These are phyloP conservation scores for Cairneyella variabilis DNA, from an alignment of 495 filamentous ascomycete species.

Conservation along the genomic window DNA sequence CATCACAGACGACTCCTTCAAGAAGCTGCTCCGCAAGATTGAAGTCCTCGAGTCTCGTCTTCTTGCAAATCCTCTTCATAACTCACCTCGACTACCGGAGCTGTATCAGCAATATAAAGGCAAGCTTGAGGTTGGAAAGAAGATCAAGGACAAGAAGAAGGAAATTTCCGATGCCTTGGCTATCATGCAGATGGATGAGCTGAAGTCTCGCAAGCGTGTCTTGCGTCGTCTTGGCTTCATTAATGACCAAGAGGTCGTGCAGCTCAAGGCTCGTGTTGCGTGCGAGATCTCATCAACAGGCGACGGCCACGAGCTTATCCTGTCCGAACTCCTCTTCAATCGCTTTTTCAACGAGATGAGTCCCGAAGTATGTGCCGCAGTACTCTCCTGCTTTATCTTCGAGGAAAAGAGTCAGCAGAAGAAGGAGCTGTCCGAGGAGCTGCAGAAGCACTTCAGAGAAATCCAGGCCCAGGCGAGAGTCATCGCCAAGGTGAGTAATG, in stretches of 20 bases:
- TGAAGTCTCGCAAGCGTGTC: slow-evolving; percentile 95
- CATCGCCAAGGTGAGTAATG: slow-evolving; percentile 87
- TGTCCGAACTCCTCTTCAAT: slow-evolving; percentile 92
- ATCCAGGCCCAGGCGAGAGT: slow-evolving; percentile 79
- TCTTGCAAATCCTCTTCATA: slow-evolving; percentile 83
- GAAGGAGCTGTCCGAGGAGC: slow-evolving; percentile 69
- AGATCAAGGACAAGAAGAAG: slow-evolving; percentile 86
- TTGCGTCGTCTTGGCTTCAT: slow-evolving; percentile 93
- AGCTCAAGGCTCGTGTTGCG: slow-evolving; percentile 92
- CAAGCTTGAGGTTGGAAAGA: slow-evolving; percentile 69
- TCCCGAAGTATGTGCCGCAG: slow-evolving; percentile 79
- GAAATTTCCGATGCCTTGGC: slow-evolving; percentile 76
- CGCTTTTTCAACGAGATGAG: slow-evolving; percentile 95
- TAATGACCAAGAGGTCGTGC: slow-evolving; percentile 87
- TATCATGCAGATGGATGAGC: slow-evolving; percentile 88
- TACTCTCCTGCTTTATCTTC: slow-evolving; percentile 90
- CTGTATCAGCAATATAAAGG: slow-evolving; percentile 79
- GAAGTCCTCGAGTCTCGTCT: slow-evolving; percentile 92
- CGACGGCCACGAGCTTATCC: slow-evolving; percentile 78
- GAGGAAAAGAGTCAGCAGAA: slow-evolving; percentile 83
- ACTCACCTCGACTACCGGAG: slow-evolving; percentile 73
- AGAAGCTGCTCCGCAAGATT: slow-evolving; percentile 90
- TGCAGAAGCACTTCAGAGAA: slow-evolving; percentile 78
- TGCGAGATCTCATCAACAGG: slow-evolving; percentile 89
- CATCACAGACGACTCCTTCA: slow-evolving; percentile 88